These are phyloP conservation scores for Pisolithus orientalis DNA, from an alignment of 768 basidiomycete species.

Conservation along the genomic window DNA sequence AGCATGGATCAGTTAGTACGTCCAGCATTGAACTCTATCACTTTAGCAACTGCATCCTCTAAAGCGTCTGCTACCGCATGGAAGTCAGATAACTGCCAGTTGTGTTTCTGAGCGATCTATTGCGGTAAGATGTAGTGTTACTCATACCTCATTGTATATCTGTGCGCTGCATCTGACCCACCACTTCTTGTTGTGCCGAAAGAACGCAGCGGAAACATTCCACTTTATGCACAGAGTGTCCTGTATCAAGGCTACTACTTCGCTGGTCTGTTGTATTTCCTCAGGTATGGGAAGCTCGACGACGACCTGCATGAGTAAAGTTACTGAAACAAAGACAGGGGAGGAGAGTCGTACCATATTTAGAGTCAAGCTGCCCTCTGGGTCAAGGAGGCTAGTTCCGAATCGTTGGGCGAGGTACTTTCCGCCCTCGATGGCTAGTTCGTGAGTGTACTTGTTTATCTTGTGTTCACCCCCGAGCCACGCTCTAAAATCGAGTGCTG, in stretches of 20 bases:
- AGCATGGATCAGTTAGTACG: background rate
- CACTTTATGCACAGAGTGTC: constrained; percentile 17
- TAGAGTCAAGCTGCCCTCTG: constrained; percentile 51
- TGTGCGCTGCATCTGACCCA: constrained; percentile 27
- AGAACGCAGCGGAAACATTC: constrained; percentile 9
- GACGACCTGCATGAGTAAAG: constrained; percentile 26
- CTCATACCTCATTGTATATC: constrained; percentile 27
- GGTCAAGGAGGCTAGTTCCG: constrained; percentile 59
- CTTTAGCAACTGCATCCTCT: constrained; percentile 16
- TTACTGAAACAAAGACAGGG: background rate
- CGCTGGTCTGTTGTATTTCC: constrained; percentile 15
- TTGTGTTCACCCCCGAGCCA: constrained; percentile 70
- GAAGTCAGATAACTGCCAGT: constrained; percentile 27
- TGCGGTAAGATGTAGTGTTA: background rate
- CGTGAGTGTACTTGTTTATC: constrained; percentile 67
- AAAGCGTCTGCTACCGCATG: constrained; percentile 23
- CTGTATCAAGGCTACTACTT: constrained; percentile 11
- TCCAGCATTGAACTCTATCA: constrained; percentile 5
- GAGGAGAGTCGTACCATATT: constrained; percentile 51
- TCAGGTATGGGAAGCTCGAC: constrained; percentile 34
- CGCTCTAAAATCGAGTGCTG: constrained; percentile 67
- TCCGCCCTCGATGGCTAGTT: constrained; percentile 64
- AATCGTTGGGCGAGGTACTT: constrained; percentile 50
- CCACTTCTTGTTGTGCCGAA: constrained; percentile 25
- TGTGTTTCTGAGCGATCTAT: background rate